phyloP scores from a whole-genome alignment of 1,284 basidiomycete species.

The Ustilago tritici region DNA sequence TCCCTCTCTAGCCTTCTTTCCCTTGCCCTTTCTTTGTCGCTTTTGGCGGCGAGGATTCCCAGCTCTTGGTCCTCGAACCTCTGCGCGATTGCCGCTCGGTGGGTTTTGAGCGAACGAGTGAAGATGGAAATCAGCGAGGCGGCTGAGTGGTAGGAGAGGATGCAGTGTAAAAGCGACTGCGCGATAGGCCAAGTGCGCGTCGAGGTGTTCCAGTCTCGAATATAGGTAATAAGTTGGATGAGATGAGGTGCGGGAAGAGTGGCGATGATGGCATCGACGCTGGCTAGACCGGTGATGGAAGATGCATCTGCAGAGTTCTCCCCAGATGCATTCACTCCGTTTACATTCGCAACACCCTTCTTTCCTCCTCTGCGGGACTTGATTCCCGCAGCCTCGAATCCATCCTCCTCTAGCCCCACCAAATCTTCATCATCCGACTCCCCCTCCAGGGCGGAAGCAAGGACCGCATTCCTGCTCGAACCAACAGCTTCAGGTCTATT shows the following conservation, averaged over 20 bases:
- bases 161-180: conserved; percentile 84
- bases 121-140: conserved; percentile 83
- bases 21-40: conserved; percentile 20
- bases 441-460: conserved; percentile 5
- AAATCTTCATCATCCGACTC: conserved; percentile 17
- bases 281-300: conserved; percentile 60
- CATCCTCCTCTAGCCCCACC: not conserved
- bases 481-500: conserved; percentile 37
- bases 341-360: not conserved
- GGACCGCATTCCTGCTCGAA: not conserved
- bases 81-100: conserved; percentile 18
- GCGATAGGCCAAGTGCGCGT: conserved; percentile 87
- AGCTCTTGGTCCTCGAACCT: conserved; percentile 32
- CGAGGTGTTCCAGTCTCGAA: conserved; percentile 93
- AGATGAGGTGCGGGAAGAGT: conserved; percentile 81
- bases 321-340: not conserved
- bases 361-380: not conserved
- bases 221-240: conserved; percentile 82
- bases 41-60: conserved; percentile 14
- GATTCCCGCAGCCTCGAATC: not conserved
- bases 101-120: conserved; percentile 38
- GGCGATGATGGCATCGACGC: conserved; percentile 76
- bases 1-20: conserved; percentile 56
- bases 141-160: conserved; percentile 80
- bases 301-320: conserved; percentile 3